phyloP scores from a whole-genome alignment of 768 basidiomycete species.

The Pisolithus tinctorius region DNA sequence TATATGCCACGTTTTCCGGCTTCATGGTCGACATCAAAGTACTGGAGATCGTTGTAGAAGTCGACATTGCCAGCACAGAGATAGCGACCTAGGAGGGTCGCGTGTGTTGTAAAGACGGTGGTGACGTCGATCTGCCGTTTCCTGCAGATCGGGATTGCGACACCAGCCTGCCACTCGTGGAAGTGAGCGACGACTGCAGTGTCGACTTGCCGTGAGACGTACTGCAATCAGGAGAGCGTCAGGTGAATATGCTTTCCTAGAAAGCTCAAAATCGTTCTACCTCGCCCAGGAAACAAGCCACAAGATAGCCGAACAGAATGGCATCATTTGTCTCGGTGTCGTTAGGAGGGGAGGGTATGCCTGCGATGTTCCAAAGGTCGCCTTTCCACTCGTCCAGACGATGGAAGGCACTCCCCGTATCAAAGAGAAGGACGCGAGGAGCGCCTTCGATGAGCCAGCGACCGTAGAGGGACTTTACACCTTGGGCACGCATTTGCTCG shows the following conservation, averaged over 20 bases:
- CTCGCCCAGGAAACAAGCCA: constrained; percentile 99
- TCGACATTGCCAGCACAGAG: constrained; percentile 97
- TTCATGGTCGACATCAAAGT: constrained; percentile 99
- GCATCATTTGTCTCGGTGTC: constrained; percentile 99
- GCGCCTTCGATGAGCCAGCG: constrained; percentile 98
- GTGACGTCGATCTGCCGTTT: constrained; percentile 98
- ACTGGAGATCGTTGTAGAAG: constrained; percentile 99
- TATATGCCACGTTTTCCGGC: constrained; percentile 99
- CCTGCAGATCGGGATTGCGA: constrained; percentile 89
- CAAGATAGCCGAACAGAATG: constrained; percentile 94
- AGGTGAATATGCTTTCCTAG: background rate
- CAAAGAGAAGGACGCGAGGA: constrained; percentile 91
- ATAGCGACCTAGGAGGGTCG: constrained; percentile 96
- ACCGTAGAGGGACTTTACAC: constrained; percentile 92
- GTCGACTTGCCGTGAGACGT: constrained; percentile 69
- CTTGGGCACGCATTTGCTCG: constrained; percentile 78
- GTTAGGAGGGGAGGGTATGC: constrained; percentile 93
- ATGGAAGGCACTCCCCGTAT: constrained; percentile 82
- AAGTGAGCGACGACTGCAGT: constrained; percentile 95
- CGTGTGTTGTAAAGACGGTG: constrained; percentile 98
- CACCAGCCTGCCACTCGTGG: constrained; percentile 99
- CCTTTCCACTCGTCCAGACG: constrained; percentile 98
- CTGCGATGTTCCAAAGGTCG: constrained; percentile 97
- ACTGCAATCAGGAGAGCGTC: constrained; percentile 38
- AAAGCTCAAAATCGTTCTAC: constrained; percentile 28